These are phyloP conservation scores for Teunomyces tritomae DNA, from an alignment of 805 yeast genomes.

Conservation along the genomic window DNA sequence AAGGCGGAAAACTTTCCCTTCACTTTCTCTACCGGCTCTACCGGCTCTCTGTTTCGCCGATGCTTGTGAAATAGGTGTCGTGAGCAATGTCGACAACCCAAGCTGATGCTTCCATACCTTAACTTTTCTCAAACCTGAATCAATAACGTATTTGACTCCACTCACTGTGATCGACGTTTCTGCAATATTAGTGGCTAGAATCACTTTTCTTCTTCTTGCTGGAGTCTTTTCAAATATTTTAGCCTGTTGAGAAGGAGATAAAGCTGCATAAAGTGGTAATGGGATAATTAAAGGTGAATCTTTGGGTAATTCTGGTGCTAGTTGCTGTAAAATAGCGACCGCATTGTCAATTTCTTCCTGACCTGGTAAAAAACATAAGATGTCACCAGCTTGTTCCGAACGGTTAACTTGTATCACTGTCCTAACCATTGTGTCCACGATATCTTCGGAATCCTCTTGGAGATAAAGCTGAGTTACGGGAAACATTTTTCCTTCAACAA, in stretches of 20 bases:
- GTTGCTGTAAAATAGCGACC: conserved; percentile 54
- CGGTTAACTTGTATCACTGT: conserved; percentile 75
- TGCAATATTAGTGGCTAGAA: conserved; percentile 92
- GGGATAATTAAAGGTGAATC: conserved; percentile 76
- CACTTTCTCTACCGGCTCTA: conserved; percentile 97
- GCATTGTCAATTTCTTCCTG: conserved; percentile 96
- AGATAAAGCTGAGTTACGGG: conserved; percentile 76
- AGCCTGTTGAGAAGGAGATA: conserved; percentile 81
- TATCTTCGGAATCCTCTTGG: conserved; percentile 66
- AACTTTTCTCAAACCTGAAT: conserved; percentile 88
- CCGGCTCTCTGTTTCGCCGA: conserved; percentile 95
- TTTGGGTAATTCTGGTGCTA: conserved; percentile 65
- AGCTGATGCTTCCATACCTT: conserved; percentile 93
- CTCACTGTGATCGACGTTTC: conserved; percentile 96
- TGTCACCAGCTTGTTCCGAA: conserved; percentile 82
- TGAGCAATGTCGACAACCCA: conserved; percentile 87
- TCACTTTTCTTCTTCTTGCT: conserved; percentile 74
- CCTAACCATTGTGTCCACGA: conserved; percentile 75
- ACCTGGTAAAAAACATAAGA: conserved; percentile 91
- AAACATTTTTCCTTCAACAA: conserved; percentile 85
- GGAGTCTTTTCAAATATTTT: conserved; percentile 69
- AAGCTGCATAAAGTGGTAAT: conserved; percentile 88
- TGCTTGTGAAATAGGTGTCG: conserved; percentile 90
- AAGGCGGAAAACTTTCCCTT: conserved; percentile 82
- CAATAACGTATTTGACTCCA: conserved; percentile 90